A percentile compares a stretch with the other conserved stretches of the same genome.
These are phyloP conservation scores for Alternaria brassicicola DNA, from an alignment of 2,329 filamentous ascomycete genomes.

Conservation along the genomic window DNA sequence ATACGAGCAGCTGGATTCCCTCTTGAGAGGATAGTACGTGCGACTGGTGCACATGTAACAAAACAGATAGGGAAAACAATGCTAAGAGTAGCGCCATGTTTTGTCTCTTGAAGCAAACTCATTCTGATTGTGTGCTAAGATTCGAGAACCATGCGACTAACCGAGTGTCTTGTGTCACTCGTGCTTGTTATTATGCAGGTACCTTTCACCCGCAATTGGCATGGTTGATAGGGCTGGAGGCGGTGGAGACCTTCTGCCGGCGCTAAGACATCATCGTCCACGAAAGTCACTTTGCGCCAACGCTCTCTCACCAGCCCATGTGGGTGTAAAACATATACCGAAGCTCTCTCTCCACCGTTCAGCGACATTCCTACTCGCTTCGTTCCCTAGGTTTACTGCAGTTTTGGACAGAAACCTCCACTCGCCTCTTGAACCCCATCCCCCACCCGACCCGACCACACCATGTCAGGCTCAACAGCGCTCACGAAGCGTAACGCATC, in stretches of 20 bases:
- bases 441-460: neutral
- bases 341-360: neutral
- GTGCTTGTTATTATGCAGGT: constrained; percentile 4
- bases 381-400: neutral
- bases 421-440: neutral
- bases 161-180: neutral
- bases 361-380: neutral
- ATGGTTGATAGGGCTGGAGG: constrained; percentile 38
- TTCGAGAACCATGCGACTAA: neutral
- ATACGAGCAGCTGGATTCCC: neutral
- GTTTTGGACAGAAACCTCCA: neutral
- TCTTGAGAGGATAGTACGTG: neutral
- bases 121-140: neutral
- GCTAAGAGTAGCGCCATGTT: neutral
- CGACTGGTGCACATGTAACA: neutral
- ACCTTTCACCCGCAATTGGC: constrained; percentile 4
- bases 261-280: constrained; percentile 22
- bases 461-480: constrained; percentile 58
- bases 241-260: constrained; percentile 33
- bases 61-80: neutral
- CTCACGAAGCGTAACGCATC: constrained; percentile 71
- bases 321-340: neutral
- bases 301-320: neutral
- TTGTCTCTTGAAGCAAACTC: neutral
- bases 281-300: constrained; percentile 22